phyloP scores from a whole-genome alignment of 148 eudicot genomes.

The Beta vulgaris region DNA sequence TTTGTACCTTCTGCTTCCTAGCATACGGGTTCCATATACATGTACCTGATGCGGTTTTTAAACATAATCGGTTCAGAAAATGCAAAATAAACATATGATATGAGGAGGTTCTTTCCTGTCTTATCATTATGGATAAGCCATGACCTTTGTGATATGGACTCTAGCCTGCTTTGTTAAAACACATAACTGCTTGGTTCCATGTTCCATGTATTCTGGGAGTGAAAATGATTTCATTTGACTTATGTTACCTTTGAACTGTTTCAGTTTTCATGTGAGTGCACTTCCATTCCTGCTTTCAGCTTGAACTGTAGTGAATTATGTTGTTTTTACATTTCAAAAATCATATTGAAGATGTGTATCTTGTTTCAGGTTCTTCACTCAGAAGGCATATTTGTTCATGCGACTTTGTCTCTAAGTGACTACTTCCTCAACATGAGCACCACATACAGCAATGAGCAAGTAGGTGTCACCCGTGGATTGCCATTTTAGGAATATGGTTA shows the following conservation, averaged over 20 bases:
- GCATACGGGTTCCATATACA: neutral
- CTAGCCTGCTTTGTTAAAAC: neutral
- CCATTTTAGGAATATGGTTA: constrained; percentile 2
- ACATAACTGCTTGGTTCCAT: neutral
- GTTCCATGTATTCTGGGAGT: neutral
- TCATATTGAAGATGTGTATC: neutral
- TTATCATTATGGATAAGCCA: neutral
- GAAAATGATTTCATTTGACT: neutral
- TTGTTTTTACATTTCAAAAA: neutral
- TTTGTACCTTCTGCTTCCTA: neutral
- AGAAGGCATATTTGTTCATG: constrained; percentile 19
- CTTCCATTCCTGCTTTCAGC: neutral
- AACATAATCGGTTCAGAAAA: neutral
- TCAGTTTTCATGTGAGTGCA: neutral
- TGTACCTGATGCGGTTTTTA: neutral
- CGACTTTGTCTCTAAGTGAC: neutral
- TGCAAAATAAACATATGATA: neutral
- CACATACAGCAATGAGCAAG: constrained; percentile 28
- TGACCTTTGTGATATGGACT: neutral
- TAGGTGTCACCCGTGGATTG: constrained; percentile 17
- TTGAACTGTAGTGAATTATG: neutral
- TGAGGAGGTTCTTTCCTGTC: neutral
- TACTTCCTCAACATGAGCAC: constrained; percentile 37
- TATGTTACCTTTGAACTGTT: neutral
- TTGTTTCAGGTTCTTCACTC: constrained; percentile 22